Evolutionary conservation across 805 yeast species (phyloP).

Genomic region (Metschnikowia koreensis): DNA sequence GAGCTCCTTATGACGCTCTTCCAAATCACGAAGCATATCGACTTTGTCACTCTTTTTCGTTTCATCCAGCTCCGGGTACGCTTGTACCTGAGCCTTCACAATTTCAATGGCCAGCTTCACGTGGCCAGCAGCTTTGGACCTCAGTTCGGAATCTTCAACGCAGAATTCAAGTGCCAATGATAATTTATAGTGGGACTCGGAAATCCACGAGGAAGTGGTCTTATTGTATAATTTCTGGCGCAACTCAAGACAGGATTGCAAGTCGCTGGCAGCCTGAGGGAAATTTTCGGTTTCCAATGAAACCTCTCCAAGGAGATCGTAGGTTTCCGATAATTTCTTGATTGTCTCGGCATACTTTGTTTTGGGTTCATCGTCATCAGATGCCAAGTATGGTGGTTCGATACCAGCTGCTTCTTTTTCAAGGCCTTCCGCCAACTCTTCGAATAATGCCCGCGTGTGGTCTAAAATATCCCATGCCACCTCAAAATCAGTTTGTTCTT

Average conservation of each 20-base stretch:
- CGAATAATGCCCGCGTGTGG: constrained; percentile 67
- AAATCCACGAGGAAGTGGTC: constrained; percentile 53
- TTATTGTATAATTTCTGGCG: constrained; percentile 51
- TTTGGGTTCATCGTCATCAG: constrained; percentile 30
- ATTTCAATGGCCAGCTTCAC: constrained; percentile 50
- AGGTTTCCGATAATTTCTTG: constrained; percentile 66
- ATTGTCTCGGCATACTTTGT: constrained; percentile 37
- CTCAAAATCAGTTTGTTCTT: constrained; percentile 71
- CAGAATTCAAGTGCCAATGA: constrained; percentile 76
- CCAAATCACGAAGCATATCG: constrained; percentile 55
- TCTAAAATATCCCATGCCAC: constrained; percentile 88
- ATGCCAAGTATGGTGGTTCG: constrained; percentile 28
- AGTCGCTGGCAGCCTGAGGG: constrained; percentile 70
- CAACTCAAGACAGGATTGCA: constrained; percentile 54
- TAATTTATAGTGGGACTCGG: constrained; percentile 79
- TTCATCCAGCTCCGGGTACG: constrained; percentile 30
- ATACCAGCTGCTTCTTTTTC: constrained; percentile 2
- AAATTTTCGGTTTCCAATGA: constrained; percentile 89
- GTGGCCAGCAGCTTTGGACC: constrained; percentile 52
- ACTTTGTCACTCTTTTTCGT: constrained; percentile 40
- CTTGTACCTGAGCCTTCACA: constrained; percentile 40
- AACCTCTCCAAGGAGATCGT: constrained; percentile 83
- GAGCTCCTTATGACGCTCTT: constrained; percentile 55
- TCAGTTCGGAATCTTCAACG: constrained; percentile 48
- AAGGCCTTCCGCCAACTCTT: constrained; percentile 37